Conservation (phyloP, 306 rosid species). For the Cucurbita moschata region DNA sequence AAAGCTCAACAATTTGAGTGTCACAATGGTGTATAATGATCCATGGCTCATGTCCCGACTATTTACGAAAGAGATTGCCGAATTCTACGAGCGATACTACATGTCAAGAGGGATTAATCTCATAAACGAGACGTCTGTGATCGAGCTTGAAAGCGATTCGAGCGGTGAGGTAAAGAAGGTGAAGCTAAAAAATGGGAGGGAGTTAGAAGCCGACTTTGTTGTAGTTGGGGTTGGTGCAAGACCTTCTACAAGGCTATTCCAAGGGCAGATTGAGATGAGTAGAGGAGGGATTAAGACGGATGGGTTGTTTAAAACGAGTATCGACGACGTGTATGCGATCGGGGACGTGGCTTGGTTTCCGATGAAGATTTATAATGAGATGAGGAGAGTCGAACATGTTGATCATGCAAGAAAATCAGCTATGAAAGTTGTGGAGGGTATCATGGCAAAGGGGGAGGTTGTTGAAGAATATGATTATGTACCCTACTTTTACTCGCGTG, state of each 20-base stretch:
- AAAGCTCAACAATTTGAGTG: conserved; percentile 23
- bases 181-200: conserved; percentile 22
- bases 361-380: conserved; percentile 13
- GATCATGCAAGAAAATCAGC: conserved; percentile 38
- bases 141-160: neutral
- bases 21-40: conserved; percentile 24
- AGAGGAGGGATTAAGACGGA: conserved; percentile 28
- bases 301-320: conserved; percentile 16
- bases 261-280: conserved; percentile 16
- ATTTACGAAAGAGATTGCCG: conserved; percentile 21
- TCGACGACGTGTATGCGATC: conserved; percentile 16
- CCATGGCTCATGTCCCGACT: conserved; percentile 19
- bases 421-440: conserved; percentile 24
- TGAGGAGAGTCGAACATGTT: conserved; percentile 35
- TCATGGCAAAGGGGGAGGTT: conserved; percentile 10
- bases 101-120: conserved; percentile 18
- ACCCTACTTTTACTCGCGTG: conserved; percentile 25
- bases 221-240: conserved; percentile 30
- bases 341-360: conserved; percentile 30
- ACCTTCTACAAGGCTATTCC: conserved; percentile 18
- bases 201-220: conserved; percentile 25
- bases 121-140: conserved; percentile 14
- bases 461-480: conserved; percentile 20
- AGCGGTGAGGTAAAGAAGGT: conserved; percentile 23
- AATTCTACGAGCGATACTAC: conserved; percentile 26